Evolutionary conservation across 257 asterid genomes (phyloP), one percentile per base, ranked within the genome.

Genomic region (Fraxinus americana): DNA sequence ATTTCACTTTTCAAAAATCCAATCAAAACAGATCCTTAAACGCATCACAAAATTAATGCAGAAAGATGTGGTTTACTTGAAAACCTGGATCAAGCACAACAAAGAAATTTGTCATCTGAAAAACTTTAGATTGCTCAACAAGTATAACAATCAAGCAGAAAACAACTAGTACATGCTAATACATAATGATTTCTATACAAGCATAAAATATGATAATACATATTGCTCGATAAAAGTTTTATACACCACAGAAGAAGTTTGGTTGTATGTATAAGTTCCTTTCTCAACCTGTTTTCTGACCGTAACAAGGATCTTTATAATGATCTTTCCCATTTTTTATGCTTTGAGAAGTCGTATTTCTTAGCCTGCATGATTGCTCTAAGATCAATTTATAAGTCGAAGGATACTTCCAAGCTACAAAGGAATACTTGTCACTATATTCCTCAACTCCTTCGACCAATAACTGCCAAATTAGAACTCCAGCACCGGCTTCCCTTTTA

Each of bases 371-470:
- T 1, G 57, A 48, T 14, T 48, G 57, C 16, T 48, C n/a, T 48
- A 48, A 48, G 57, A 48, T 48, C 57, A 48, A 48, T 16, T 48
- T 48, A 16, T 48, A 48, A 13, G 57, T 48, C 57, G 57, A 48
- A 16, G n/a, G 57, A 48, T 4, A 48, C 77, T 85, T 75, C 84
- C 82, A 73, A 50, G 88, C 84, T 1, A 85, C 73, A 68, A 85
- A 82, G 4, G 86, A 80, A 74, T 77, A 82, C 73, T 77, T 61
- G 41, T 85, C 86, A 2, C 82, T 52, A 5, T 85, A 85, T 68
- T 72, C 57, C 57, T 48, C 57, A 16, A 48, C 57, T 48, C 57
- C 57, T 14, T 48, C n/a, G 21, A 48, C 57, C 21, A 48, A 14
- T 48, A 48, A 14, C 57, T 48, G 57, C 57, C 57, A 48, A 48